Evolutionary conservation across 306 rosid species (phyloP).

Genomic region (Fagus crenata): DNA sequence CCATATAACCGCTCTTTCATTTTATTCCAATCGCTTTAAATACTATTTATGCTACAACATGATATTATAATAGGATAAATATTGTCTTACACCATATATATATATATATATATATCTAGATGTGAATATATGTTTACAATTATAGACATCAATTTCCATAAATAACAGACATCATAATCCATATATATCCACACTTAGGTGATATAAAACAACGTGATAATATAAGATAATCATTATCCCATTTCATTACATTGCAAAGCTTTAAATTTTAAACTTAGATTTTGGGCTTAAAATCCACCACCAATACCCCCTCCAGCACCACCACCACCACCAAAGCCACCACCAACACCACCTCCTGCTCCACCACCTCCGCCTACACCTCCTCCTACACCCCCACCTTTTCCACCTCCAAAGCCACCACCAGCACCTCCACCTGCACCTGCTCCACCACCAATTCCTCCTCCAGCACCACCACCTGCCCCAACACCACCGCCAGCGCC

Average conservation of each 20-base stretch:
- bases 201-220: too few relatives aligned
- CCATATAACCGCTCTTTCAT: too few relatives aligned
- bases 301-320: slow-evolving; percentile 42
- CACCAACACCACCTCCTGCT: slow-evolving; percentile 24
- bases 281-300: slow-evolving; percentile 38
- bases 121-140: too few relatives aligned
- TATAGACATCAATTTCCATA: too few relatives aligned
- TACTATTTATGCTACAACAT: neutral
- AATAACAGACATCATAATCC: too few relatives aligned
- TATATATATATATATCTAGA: too few relatives aligned
- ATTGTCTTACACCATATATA: too few relatives aligned
- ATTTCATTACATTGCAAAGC: neutral
- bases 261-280: neutral
- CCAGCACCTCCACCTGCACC: slow-evolving; percentile 9
- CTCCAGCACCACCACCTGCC: neutral
- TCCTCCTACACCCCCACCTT: slow-evolving; percentile 26
- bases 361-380: slow-evolving; percentile 29
- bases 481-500: slow-evolving; percentile 28
- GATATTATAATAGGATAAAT: too few relatives aligned
- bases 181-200: too few relatives aligned
- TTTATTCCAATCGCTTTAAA: too few relatives aligned
- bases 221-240: too few relatives aligned
- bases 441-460: neutral
- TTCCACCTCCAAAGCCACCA: neutral
- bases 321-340: slow-evolving; percentile 32